phyloP scores from a whole-genome alignment of 2,329 filamentous ascomycete genomes.

The Knufia petricola region DNA sequence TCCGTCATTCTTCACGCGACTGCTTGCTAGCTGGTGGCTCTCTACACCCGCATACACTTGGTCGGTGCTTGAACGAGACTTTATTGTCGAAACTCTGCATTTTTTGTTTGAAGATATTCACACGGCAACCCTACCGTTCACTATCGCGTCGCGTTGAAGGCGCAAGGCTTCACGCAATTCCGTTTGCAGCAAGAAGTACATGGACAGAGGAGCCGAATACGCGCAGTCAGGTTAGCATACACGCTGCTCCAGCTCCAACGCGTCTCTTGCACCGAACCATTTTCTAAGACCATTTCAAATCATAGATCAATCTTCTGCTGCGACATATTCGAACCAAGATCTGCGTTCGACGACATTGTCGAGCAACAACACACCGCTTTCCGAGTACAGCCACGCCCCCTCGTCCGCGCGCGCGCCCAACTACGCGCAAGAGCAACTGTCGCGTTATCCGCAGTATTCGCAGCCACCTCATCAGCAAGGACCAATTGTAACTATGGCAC shows the following conservation, averaged over 20 bases:
- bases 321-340: conserved; percentile 78
- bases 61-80: background rate
- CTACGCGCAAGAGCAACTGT: conserved; percentile 71
- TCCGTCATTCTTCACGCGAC: conserved; percentile 15
- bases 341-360: conserved; percentile 63
- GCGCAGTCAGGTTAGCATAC: conserved; percentile 75
- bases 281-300: conserved; percentile 17
- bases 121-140: background rate
- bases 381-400: conserved; percentile 77
- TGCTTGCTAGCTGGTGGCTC: background rate
- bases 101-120: background rate
- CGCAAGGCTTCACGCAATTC: background rate
- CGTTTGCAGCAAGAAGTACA: conserved; percentile 22
- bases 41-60: background rate
- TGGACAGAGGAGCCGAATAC: conserved; percentile 61
- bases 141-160: conserved; percentile 5
- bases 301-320: conserved; percentile 86
- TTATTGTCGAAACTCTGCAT: conserved; percentile 4
- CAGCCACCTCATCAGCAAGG: conserved; percentile 60
- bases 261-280: conserved; percentile 25
- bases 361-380: conserved; percentile 71
- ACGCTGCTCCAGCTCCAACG: too few species aligned
- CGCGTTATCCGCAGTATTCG: conserved; percentile 65
- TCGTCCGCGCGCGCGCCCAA: conserved; percentile 67
- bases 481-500: conserved; percentile 86